Conservation (phyloP, 805 yeast genomes). For the Candida tammaniensis region DNA sequence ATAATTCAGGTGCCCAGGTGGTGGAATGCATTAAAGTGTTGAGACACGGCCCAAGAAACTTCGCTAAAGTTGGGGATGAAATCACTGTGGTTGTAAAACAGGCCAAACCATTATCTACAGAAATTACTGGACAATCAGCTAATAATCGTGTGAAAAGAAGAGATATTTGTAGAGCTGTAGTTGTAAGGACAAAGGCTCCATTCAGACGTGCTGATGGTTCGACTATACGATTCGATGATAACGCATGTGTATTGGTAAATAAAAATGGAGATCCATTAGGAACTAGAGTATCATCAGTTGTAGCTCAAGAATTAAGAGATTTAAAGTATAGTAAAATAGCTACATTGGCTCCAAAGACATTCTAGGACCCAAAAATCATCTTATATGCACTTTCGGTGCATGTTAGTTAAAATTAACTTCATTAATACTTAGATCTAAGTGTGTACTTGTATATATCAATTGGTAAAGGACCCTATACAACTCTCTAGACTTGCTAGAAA, state of each 20-base stretch:
- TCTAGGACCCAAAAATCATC: conserved; percentile 10
- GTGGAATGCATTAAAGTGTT: conserved; percentile 96
- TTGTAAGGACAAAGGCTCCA: conserved; percentile 85
- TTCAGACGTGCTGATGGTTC: conserved; percentile 84
- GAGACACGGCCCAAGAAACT: conserved; percentile 80
- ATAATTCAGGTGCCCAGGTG: conserved; percentile 91
- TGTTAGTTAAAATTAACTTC: no score
- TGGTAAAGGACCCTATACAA: conserved; percentile 12
- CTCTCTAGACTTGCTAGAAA: conserved; percentile 19
- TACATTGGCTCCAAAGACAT: conserved; percentile 78
- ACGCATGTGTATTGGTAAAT: conserved; percentile 93
- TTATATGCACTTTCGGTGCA: no score
- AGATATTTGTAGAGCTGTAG: conserved; percentile 92
- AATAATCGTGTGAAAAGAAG: conserved; percentile 87
- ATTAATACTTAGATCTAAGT: background rate
- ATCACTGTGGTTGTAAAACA: conserved; percentile 92
- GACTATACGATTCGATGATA: conserved; percentile 84
- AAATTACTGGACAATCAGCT: conserved; percentile 69
- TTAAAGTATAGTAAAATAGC: conserved; percentile 82
- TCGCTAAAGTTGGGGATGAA: conserved; percentile 85
- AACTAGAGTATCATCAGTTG: conserved; percentile 85
- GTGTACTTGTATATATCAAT: conserved; percentile 2
- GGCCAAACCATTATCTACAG: conserved; percentile 73
- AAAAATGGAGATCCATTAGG: conserved; percentile 94
- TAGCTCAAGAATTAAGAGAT: conserved; percentile 85